Conservation (phyloP, 768 basidiomycete species). For the Pulveroboletus sp. region DNA sequence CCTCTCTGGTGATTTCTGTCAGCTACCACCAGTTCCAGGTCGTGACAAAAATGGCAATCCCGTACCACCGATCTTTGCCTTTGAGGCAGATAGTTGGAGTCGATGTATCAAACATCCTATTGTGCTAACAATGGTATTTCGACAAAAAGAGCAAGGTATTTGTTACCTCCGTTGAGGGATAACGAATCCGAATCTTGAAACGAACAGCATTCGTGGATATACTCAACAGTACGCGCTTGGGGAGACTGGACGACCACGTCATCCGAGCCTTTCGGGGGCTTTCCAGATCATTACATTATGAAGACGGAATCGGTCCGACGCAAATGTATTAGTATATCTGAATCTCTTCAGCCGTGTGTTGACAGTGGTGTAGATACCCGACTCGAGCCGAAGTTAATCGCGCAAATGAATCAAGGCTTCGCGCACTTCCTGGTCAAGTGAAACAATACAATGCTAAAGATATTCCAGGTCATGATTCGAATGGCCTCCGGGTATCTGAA, state of each 20-base stretch:
- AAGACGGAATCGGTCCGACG: conserved; percentile 76
- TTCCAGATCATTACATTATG: conserved; percentile 52
- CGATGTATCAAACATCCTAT: conserved; percentile 54
- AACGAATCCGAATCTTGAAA: neutral
- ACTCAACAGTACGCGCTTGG: conserved; percentile 85
- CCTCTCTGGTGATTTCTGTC: conserved; percentile 87
- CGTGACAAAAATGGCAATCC: conserved; percentile 44
- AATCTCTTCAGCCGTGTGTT: neutral
- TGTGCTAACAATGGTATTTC: conserved; percentile 69
- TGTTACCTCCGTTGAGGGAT: neutral
- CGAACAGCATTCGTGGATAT: conserved; percentile 68
- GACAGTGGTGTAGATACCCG: conserved; percentile 49
- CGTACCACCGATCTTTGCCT: conserved; percentile 60
- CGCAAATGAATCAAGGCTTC: conserved; percentile 55
- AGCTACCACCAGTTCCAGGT: conserved; percentile 76
- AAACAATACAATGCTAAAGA: conserved; percentile 44
- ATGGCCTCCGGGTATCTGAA: conserved; percentile 31
- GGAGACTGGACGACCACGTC: conserved; percentile 44
- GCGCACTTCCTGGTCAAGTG: conserved; percentile 35
- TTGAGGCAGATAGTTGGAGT: conserved; percentile 75
- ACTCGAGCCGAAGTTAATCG: conserved; percentile 65
- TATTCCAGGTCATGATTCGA: conserved; percentile 41
- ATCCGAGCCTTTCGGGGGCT: conserved; percentile 50
- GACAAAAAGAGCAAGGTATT: conserved; percentile 78
- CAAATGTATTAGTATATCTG: conserved; percentile 51